Evolutionary conservation across 2,329 filamentous ascomycete genomes (phyloP).

Genomic region (Chaetomium strumarium): DNA sequence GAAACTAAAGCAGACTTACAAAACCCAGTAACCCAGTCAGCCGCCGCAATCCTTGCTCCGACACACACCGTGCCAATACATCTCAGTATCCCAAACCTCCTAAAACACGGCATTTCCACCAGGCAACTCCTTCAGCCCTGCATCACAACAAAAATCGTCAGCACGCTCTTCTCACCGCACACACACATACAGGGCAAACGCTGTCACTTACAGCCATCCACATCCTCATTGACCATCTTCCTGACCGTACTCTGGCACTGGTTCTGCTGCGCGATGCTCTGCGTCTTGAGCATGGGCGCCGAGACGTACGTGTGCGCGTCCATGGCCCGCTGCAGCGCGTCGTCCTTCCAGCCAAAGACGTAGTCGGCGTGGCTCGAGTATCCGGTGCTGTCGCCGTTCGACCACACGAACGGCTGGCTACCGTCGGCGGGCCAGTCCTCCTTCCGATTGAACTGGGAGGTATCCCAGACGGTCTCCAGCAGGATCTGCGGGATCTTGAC

Average conservation of each 20-base stretch:
- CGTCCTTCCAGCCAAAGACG: conserved; percentile 39
- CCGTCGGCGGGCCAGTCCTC: conserved; percentile 18
- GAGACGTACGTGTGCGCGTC: conserved; percentile 30
- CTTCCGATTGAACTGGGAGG: conserved; percentile 16
- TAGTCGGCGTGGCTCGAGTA: conserved; percentile 38
- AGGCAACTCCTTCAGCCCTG: conserved; percentile 10
- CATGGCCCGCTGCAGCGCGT: conserved; percentile 37
- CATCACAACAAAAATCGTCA: background rate
- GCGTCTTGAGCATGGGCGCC: conserved; percentile 27
- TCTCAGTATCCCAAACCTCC: too few species aligned
- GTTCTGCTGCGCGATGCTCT: conserved; percentile 27
- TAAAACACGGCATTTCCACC: conserved; percentile 10
- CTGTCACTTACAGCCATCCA: conserved; percentile 28
- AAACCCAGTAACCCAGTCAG: too few species aligned
- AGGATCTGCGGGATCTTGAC: conserved; percentile 21
- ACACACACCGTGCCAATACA: too few species aligned
- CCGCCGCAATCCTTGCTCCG: too few species aligned
- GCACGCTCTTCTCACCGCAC: too few species aligned
- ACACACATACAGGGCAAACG: background rate
- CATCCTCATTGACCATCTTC: conserved; percentile 26
- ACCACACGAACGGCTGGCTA: conserved; percentile 21
- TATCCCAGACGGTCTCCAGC: conserved; percentile 21
- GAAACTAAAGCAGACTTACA: too few species aligned
- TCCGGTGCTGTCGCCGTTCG: conserved; percentile 25
- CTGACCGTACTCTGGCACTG: conserved; percentile 22